Conservation (phyloP, 2,329 filamentous ascomycete genomes). For the Penicillium sp. region DNA sequence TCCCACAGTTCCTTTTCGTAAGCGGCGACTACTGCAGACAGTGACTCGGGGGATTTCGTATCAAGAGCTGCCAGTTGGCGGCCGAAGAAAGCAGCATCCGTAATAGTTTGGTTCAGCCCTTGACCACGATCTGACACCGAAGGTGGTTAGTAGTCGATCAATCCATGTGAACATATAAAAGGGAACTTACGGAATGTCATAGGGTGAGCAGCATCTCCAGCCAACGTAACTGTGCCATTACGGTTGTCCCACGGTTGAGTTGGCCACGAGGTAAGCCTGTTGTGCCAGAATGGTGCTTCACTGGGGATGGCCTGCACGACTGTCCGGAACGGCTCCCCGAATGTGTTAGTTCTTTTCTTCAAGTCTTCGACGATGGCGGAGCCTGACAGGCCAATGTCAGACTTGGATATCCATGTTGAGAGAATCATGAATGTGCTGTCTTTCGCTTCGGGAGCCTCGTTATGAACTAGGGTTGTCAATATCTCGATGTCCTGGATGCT, state of each 20-base stretch:
- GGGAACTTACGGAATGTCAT: slow-evolving; percentile 37
- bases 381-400: slow-evolving; percentile 7
- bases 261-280: slow-evolving; percentile 33
- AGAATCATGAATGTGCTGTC: slow-evolving; percentile 15
- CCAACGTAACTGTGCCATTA: slow-evolving; percentile 30
- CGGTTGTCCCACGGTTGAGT: slow-evolving; percentile 31
- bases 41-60: slow-evolving; percentile 4
- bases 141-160: background rate
- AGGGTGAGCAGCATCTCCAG: slow-evolving; percentile 38
- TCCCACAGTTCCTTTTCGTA: slow-evolving; percentile 11
- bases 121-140: slow-evolving; percentile 30
- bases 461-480: slow-evolving; percentile 7
- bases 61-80: background rate
- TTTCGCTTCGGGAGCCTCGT: slow-evolving; percentile 2
- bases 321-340: slow-evolving; percentile 32
- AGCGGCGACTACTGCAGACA: background rate
- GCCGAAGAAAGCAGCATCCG: slow-evolving; percentile 22
- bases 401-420: slow-evolving; percentile 13
- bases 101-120: slow-evolving; percentile 34
- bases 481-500: background rate
- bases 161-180: background rate
- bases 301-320: slow-evolving; percentile 31
- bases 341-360: slow-evolving; percentile 14
- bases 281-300: slow-evolving; percentile 24
- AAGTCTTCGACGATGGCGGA: slow-evolving; percentile 8